Base-by-base conservation (phyloP, 768 basidiomycete genomes). In the Pulveroboletus sp. region DNA sequence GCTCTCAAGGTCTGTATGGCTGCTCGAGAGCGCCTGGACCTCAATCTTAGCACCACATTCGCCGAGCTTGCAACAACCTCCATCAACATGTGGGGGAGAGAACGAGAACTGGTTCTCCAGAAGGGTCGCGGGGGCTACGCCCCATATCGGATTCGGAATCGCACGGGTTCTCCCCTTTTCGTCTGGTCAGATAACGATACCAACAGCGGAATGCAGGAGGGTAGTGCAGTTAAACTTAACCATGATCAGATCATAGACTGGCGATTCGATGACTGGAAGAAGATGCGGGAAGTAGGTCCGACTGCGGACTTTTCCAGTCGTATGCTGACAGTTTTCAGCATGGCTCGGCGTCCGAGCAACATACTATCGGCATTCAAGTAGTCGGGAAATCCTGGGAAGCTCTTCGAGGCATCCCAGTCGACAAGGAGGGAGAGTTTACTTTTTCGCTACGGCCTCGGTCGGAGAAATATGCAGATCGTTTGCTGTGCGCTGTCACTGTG, bases 241-340 rank as follows among this genome's bases (percentile, higher is more conserved):
- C 79, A 92, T 56, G 86, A 87, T 33, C 78, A 89, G 60, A 82
- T 76, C 8, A 73, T 90, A 5, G 94, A 97, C 49, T 98, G 96
- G 96, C 78, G 96, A 48, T 97, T 98, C 60, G 93, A 97, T 63
- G 94, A 98, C 61, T 93, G 92, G 87, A 86, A 86, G 65, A 86
- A 85, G 5, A 84, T 89, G 74, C 83, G 96, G 63, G 96, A 99
- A 74, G 93, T 92, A 62, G 53, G 75, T 56, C 15, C 40, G 39
- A 21, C 32, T 11, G 21, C 5, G 9, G 1, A 46, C 2, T 41
- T 18, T 26, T 49, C 26, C 8, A n/a, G 26, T 28, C 18, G 11
- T 48, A 6, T 13, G 39, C 43, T 47, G 35, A 55, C 47, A 46
- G 15, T 30, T 31, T 46, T 49, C 48, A 80, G 79, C 72, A 75